Conservation (phyloP, 2,329 filamentous ascomycete species). For the Phialophora verrucosa region DNA sequence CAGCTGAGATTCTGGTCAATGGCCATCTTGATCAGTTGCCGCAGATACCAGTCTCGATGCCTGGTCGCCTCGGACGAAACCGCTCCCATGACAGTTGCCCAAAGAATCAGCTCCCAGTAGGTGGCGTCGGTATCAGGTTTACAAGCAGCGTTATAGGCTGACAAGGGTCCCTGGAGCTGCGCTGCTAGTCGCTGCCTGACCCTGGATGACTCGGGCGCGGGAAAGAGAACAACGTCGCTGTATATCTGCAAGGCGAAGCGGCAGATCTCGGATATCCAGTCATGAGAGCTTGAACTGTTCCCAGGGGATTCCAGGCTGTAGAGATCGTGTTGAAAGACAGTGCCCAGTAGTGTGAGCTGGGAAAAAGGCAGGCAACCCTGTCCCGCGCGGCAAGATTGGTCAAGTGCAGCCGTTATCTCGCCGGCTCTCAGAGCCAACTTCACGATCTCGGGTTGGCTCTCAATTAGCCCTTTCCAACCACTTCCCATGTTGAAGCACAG, state of each 20-base stretch:
- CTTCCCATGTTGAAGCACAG: constrained; percentile 3
- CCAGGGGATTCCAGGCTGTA: not conserved
- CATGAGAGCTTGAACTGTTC: not conserved
- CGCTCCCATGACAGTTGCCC: constrained; percentile 7
- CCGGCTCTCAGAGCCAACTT: constrained; percentile 1
- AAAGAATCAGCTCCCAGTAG: not conserved
- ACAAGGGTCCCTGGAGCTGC: not conserved
- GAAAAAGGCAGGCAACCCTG: not conserved
- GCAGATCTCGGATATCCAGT: not conserved
- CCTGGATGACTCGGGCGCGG: not conserved
- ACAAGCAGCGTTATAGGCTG: not conserved
- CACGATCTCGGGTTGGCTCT: not conserved
- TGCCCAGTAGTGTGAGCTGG: not conserved
- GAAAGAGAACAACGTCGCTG: constrained; percentile 9
- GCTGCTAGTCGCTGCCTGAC: constrained; percentile 3
- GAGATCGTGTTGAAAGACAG: constrained; percentile 3
- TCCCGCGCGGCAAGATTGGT: not conserved
- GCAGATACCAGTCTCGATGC: constrained; percentile 4
- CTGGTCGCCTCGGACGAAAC: not conserved
- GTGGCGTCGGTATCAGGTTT: not conserved
- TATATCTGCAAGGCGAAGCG: constrained; percentile 3
- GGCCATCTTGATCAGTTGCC: not conserved
- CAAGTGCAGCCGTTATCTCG: constrained; percentile 3
- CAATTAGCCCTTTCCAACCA: not conserved
- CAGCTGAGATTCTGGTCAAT: constrained; percentile 4